Base-by-base conservation (phyloP, 192 early-diverging fungal species). In the Paraglomus brasilianum region DNA sequence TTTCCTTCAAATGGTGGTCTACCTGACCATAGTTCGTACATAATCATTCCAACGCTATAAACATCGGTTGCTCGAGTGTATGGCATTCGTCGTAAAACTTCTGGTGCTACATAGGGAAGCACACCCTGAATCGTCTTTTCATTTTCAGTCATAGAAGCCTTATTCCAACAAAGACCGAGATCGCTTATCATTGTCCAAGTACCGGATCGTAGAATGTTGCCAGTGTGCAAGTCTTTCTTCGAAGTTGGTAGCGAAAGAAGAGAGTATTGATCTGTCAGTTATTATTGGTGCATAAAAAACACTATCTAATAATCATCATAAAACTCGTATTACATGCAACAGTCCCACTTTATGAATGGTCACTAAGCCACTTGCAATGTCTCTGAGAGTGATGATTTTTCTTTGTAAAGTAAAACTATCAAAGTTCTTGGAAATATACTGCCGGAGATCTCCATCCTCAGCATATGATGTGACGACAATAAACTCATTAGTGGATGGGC, bases 21-120 rank as follows among this genome's bases (percentile, higher is more conserved):
- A 39, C 58, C 58, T 2, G 39, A 60, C 22, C 30, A 30, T 39
- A 60, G 15, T 60, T 60, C 58, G 9, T 6, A 60, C 58, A 60
- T 60, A 1, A 60, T 60, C 58, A 60, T 60, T 40, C 58, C 39
- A 14, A 60, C 9, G 15, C 58, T 60, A 41, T 60, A 60, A n/a
- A 60, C 39, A 60, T 60, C 58, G 19, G 58, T n/a, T n/a, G 22
- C 39, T 42, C 13, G n/a, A 39, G 58, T 60, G 6, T 60, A 60
- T 60, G 22, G 4, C 2, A n/a, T 0, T 5, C 14, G 13, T n/a
- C 58, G 58, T 11, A 39, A 40, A 60, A 42, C 58, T 42, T 60
- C 58, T 8, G 58, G 39, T 7, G 58, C 30, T 15, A 60, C 22
- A 60, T 60, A 60, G 1, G 58, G 39, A 30, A 60, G 22, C 9